Percentiles rank a stretch among this genome's conserved stretches.
phyloP scores from a whole-genome alignment of 2,329 filamentous ascomycete species.

The Hypoxylon sp. region DNA sequence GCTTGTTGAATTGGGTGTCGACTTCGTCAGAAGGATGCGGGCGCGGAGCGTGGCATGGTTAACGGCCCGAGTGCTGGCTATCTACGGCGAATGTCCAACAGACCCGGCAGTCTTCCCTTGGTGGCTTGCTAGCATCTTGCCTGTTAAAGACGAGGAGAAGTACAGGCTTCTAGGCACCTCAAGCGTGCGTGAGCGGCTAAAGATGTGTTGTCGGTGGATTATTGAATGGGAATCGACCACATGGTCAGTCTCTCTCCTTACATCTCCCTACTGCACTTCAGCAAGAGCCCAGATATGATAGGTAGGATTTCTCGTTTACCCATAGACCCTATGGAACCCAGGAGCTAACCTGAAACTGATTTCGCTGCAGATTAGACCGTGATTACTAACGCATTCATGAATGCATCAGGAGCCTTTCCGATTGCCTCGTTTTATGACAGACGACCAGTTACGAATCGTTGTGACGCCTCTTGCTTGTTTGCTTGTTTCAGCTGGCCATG shows the following conservation, averaged over 20 bases:
- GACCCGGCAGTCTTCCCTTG: slow-evolving; percentile 86
- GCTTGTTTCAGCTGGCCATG: neutral
- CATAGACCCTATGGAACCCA: neutral
- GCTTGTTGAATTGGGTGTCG: slow-evolving; percentile 73
- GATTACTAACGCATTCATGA: slow-evolving; percentile 41
- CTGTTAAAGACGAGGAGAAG: slow-evolving; percentile 82
- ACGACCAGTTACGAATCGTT: neutral
- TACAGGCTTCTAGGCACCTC: slow-evolving; percentile 79
- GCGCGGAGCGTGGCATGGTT: slow-evolving; percentile 79
- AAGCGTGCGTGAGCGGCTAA: slow-evolving; percentile 83
- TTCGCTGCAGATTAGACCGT: slow-evolving; percentile 16
- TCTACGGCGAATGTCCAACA: slow-evolving; percentile 81
- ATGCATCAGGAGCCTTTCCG: slow-evolving; percentile 45
- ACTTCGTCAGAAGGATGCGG: slow-evolving; percentile 78
- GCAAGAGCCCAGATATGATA: neutral
- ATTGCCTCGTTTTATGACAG: slow-evolving; percentile 47
- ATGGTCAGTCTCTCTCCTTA: slow-evolving; percentile 68
- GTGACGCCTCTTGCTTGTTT: neutral
- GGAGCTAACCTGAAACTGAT: slow-evolving; percentile 29
- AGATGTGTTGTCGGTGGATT: slow-evolving; percentile 86
- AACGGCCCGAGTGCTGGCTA: slow-evolving; percentile 75
- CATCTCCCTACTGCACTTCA: slow-evolving; percentile 5
- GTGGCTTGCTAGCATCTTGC: slow-evolving; percentile 89
- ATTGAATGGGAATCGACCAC: slow-evolving; percentile 75
- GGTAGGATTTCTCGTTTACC: slow-evolving; percentile 1